Conservation (phyloP, 2,329 filamentous ascomycete species). For the Colletotrichum sp. region DNA sequence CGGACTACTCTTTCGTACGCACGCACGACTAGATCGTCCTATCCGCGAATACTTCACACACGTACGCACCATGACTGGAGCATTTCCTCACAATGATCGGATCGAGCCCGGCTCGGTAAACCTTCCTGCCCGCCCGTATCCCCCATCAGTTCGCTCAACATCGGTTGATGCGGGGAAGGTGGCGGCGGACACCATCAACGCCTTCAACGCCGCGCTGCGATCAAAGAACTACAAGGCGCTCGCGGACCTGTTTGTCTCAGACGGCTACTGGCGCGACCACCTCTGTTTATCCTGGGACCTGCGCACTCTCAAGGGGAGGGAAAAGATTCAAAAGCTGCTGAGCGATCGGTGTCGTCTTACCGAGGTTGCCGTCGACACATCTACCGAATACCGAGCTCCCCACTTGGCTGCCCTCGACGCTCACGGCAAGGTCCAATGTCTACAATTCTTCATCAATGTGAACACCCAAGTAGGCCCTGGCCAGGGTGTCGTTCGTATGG, state of each 20-base stretch:
- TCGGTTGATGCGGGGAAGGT: constrained; percentile 38
- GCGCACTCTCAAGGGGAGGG: constrained; percentile 45
- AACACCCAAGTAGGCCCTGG: constrained; percentile 60
- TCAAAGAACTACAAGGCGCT: constrained; percentile 37
- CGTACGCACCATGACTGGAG: not conserved
- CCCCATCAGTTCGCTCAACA: constrained; percentile 29
- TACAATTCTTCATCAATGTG: constrained; percentile 62
- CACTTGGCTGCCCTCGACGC: constrained; percentile 52
- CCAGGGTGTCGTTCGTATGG: constrained; percentile 59
- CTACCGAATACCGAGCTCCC: constrained; percentile 48
- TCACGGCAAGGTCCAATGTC: constrained; percentile 50
- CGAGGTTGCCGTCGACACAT: constrained; percentile 50
- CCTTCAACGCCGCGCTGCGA: constrained; percentile 45
- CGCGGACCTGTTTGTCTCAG: constrained; percentile 41
- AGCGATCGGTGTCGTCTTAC: constrained; percentile 35
- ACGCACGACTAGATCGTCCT: not conserved
- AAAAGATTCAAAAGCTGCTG: constrained; percentile 45
- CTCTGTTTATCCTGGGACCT: constrained; percentile 62
- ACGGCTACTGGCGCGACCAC: constrained; percentile 65
- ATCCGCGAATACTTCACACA: not conserved
- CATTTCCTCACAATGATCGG: not conserved
- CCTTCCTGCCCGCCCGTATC: constrained; percentile 50
- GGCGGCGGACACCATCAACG: constrained; percentile 39
- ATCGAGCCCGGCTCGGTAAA: constrained; percentile 58
- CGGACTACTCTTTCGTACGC: not conserved